Conservation (phyloP, 208 protist genomes). For the Naegleria fowleri region DNA sequence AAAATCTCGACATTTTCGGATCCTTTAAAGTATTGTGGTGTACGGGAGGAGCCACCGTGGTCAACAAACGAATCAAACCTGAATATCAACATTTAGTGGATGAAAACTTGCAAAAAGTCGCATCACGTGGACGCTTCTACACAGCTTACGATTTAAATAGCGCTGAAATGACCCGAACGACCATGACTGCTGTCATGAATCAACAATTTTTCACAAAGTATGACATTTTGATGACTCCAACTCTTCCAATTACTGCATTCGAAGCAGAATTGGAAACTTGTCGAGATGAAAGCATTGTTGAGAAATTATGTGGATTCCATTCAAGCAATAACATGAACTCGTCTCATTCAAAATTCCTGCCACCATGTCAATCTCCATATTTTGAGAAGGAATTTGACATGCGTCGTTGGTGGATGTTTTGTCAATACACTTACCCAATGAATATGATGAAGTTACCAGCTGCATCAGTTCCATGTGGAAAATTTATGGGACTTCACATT, state of each 20-base stretch:
- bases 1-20: not conserved
- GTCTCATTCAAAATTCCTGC: no score
- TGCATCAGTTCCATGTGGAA: not conserved
- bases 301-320: not conserved
- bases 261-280: not conserved
- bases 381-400: not conserved
- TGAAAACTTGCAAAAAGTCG: not conserved
- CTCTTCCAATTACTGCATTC: constrained; percentile 1
- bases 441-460: constrained; percentile 21
- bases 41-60: not conserved
- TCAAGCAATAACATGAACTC: not conserved
- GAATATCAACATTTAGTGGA: not conserved
- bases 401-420: not conserved
- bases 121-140: not conserved
- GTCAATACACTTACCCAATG: not conserved
- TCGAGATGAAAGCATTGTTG: not conserved
- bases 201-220: not conserved
- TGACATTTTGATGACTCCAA: constrained; percentile 4
- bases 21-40: constrained; percentile 15
- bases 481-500: not conserved
- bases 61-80: not conserved
- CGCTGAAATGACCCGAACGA: not conserved
- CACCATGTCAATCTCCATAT: not conserved
- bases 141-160: not conserved
- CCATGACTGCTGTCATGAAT: not conserved